Evolutionary conservation across 108 stramenopile species (phyloP).

Genomic region (Nitzschia sp.): DNA sequence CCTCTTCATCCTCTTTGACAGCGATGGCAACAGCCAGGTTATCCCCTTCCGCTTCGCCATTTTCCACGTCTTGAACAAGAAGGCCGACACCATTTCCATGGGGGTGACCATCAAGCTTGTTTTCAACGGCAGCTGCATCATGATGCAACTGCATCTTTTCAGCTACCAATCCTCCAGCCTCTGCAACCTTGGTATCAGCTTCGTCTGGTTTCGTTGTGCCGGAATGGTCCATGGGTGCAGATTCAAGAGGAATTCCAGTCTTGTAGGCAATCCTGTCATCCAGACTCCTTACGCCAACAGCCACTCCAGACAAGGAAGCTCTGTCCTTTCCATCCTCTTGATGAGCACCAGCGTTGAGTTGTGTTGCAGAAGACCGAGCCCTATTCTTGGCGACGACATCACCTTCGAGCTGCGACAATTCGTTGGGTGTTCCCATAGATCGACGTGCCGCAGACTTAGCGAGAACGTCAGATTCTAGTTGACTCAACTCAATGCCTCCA

Average conservation of each 20-base stretch:
- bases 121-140: background rate
- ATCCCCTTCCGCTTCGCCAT: slow-evolving; percentile 1
- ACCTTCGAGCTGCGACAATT: slow-evolving; percentile 13
- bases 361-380: background rate
- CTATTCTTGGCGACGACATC: slow-evolving; percentile 12
- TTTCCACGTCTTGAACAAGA: background rate
- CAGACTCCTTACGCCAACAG: background rate
- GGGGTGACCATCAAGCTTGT: slow-evolving; percentile 6
- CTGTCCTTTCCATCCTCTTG: background rate
- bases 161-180: background rate
- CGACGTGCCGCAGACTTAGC: slow-evolving; percentile 18
- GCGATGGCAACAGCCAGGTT: slow-evolving; percentile 66
- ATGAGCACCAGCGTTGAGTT: background rate
- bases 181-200: background rate
- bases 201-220: background rate
- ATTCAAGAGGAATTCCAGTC: slow-evolving; percentile 17
- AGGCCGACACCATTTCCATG: background rate
- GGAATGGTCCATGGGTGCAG: background rate
- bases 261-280: slow-evolving; percentile 33
- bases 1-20: slow-evolving; percentile 54
- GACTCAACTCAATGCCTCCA: background rate
- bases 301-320: background rate
- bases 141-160: background rate
- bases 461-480: slow-evolving; percentile 17
- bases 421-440: background rate